phyloP scores from a whole-genome alignment of 2,329 filamentous ascomycete genomes.

The Mollisia scopiformis region DNA sequence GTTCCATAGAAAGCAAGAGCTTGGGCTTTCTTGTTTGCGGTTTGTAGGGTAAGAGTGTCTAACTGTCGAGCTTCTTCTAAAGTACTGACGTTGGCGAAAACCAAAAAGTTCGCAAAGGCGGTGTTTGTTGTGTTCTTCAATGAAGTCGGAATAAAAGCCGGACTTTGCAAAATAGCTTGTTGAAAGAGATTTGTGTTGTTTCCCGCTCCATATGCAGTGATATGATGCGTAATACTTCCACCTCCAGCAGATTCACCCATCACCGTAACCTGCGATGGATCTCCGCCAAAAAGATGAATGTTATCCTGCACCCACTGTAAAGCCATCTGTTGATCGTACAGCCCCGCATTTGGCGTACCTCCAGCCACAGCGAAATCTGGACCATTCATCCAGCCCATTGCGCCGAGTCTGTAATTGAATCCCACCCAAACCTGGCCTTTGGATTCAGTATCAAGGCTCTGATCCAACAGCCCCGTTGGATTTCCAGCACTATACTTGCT shows the following conservation, averaged over 20 bases:
- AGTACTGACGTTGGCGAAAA: constrained; percentile 15
- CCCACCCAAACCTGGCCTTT: constrained; percentile 3
- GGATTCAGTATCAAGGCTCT: neutral
- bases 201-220: constrained; percentile 50
- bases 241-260: constrained; percentile 62
- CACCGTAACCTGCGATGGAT: constrained; percentile 57
- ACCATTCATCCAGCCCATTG: constrained; percentile 69
- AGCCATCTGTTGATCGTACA: constrained; percentile 53
- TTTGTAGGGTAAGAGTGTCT: constrained; percentile 12
- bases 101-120: neutral
- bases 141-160: constrained; percentile 21
- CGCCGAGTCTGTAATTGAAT: constrained; percentile 63
- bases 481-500: neutral
- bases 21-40: constrained; percentile 18
- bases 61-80: constrained; percentile 3
- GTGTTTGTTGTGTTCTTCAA: constrained; percentile 3
- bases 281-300: constrained; percentile 60
- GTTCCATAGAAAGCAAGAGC: constrained; percentile 38
- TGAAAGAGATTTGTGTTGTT: constrained; percentile 41
- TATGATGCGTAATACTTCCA: constrained; percentile 38
- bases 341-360: constrained; percentile 45
- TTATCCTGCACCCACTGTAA: constrained; percentile 63
- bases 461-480: neutral
- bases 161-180: constrained; percentile 38
- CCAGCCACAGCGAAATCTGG: constrained; percentile 37